phyloP scores from a whole-genome alignment of 2,329 filamentous ascomycete genomes.

The Aspergillus terreus region DNA sequence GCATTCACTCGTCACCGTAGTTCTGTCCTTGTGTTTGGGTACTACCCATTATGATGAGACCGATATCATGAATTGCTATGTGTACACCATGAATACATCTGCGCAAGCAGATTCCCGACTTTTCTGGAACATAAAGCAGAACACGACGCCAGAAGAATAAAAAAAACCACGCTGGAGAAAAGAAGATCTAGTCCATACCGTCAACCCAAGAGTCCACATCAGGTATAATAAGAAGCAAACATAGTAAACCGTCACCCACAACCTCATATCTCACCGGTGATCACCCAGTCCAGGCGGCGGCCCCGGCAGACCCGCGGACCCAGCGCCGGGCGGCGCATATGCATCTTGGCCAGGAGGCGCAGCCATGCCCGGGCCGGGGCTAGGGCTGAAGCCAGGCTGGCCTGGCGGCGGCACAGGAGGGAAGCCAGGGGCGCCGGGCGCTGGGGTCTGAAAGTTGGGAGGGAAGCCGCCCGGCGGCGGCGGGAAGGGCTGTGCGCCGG shows the following conservation, averaged over 20 bases:
- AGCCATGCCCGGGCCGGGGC: slow-evolving; percentile 22
- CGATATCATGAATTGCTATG: not conserved
- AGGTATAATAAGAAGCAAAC: not conserved
- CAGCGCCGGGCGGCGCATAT: slow-evolving; percentile 26
- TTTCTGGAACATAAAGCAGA: not conserved
- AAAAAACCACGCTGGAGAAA: not conserved
- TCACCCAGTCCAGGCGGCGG: slow-evolving; percentile 29
- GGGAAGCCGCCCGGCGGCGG: slow-evolving; percentile 38
- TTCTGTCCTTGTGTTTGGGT: not conserved
- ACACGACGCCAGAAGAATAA: not conserved
- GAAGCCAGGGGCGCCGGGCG: slow-evolving; percentile 26
- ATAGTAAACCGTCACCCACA: not conserved
- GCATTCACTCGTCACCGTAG: not conserved
- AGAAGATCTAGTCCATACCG: not conserved
- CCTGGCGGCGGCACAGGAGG: slow-evolving; percentile 30
- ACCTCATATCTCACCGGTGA: slow-evolving; percentile 18
- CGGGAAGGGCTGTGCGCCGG: slow-evolving; percentile 39
- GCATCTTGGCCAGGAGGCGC: slow-evolving; percentile 28
- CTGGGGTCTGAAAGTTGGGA: slow-evolving; percentile 46
- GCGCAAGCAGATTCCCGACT: not conserved
- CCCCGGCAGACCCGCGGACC: slow-evolving; percentile 14
- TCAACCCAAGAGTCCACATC: not conserved
- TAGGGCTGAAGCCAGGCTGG: slow-evolving; percentile 25
- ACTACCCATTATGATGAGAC: no score
- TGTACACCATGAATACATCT: no score